Evolutionary conservation across 306 rosid species (phyloP).

Genomic region (Casuarina equisetifolia): DNA sequence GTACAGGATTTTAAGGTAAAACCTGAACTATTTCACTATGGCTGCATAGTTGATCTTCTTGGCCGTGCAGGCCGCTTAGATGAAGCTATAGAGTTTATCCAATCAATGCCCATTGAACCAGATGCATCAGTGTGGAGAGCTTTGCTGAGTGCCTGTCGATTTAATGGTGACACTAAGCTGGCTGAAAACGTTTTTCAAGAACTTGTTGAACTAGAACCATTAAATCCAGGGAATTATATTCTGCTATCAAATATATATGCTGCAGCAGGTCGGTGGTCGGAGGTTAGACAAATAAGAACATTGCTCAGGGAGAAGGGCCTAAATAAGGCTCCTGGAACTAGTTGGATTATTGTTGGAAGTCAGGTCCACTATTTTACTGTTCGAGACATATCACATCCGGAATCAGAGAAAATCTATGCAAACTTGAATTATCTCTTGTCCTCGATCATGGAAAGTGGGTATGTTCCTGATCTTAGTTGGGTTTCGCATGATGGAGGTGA

Average conservation of each 20-base stretch:
- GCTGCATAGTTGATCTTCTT: constrained; percentile 50
- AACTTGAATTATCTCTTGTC: constrained; percentile 35
- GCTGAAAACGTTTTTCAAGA: constrained; percentile 37
- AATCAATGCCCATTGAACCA: constrained; percentile 37
- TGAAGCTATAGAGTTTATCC: constrained; percentile 43
- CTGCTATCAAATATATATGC: constrained; percentile 50
- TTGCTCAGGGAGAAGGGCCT: constrained; percentile 41
- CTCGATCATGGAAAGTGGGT: constrained; percentile 36
- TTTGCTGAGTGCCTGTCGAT: constrained; percentile 46
- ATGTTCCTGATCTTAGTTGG: constrained; percentile 19
- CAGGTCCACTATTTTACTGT: constrained; percentile 38
- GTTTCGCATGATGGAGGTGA: constrained; percentile 27
- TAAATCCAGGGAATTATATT: constrained; percentile 43
- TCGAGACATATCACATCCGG: constrained; percentile 37
- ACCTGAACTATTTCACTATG: constrained; percentile 50
- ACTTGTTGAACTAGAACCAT: constrained; percentile 48
- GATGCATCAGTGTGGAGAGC: constrained; percentile 58
- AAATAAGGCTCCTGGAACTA: constrained; percentile 39
- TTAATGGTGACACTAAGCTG: constrained; percentile 21
- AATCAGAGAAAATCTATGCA: constrained; percentile 36
- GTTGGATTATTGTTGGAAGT: constrained; percentile 46
- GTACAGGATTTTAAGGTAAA: constrained; percentile 35
- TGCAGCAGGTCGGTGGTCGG: constrained; percentile 42
- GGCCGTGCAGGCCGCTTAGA: constrained; percentile 44
- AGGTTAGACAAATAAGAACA: constrained; percentile 35